Evolutionary conservation across 805 yeast species (phyloP).

Genomic region (Pichia manshurica): DNA sequence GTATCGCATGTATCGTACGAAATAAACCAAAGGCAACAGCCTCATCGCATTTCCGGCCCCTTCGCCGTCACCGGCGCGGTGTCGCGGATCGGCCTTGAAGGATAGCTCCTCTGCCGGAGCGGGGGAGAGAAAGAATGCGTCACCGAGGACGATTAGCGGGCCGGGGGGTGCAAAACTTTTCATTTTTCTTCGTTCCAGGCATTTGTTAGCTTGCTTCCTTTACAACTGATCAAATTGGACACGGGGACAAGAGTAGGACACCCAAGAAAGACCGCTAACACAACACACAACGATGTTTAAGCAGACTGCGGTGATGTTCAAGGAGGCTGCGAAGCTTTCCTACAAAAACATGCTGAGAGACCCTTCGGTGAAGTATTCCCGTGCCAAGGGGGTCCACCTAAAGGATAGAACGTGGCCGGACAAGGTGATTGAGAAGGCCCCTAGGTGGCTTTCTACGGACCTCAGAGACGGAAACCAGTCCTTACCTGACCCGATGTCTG

Average conservation of each 20-base stretch:
- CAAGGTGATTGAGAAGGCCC: constrained; percentile 60
- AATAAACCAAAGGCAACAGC: not conserved
- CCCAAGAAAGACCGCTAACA: too few species aligned
- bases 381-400: constrained; percentile 49
- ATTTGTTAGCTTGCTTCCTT: not conserved
- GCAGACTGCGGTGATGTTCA: constrained; percentile 23
- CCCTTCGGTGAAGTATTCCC: constrained; percentile 57
- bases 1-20: too few species aligned
- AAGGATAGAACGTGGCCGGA: constrained; percentile 70
- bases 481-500: constrained; percentile 76
- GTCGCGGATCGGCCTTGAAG: too few species aligned
- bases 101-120: too few species aligned
- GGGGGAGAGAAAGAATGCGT: not conserved
- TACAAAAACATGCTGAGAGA: constrained; percentile 57
- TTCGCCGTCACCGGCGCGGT: too few species aligned
- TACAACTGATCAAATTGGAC: too few species aligned
- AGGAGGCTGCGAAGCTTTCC: constrained; percentile 25
- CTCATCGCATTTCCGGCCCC: too few species aligned
- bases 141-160: not conserved
- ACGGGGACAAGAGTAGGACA: too few species aligned
- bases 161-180: not conserved
- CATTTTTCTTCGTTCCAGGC: not conserved
- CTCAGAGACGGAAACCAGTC: constrained; percentile 80
- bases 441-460: constrained; percentile 77
- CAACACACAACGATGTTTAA: constrained; percentile 24